Percentiles rank a stretch among this genome's conserved stretches.
Conservation (phyloP, 148 eudicot species). For the Silene conica region DNA sequence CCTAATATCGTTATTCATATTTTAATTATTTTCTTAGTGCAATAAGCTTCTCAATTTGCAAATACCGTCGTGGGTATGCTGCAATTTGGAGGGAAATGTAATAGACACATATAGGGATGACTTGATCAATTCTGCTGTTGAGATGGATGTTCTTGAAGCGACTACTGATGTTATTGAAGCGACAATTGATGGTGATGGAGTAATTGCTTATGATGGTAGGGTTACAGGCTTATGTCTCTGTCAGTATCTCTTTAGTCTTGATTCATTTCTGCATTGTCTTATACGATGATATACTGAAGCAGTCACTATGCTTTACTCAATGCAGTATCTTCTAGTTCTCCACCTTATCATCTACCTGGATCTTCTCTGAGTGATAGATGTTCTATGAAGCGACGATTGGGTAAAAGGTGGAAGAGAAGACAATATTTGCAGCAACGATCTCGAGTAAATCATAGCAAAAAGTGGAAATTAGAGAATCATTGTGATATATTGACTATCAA, state of each 20-base stretch:
- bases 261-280: background rate
- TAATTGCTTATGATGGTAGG: slow-evolving; percentile 40
- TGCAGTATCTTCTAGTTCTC: slow-evolving; percentile 45
- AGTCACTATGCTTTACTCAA: background rate
- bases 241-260: slow-evolving; percentile 6
- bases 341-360: slow-evolving; percentile 46
- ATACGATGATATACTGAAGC: background rate
- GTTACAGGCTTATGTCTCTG: background rate
- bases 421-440: slow-evolving; percentile 74
- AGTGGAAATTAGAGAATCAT: slow-evolving; percentile 53
- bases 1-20: slow-evolving; percentile 30
- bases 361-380: slow-evolving; percentile 50
- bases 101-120: slow-evolving; percentile 46
- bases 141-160: slow-evolving; percentile 84
- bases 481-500: slow-evolving; percentile 29
- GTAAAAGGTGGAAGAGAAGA: slow-evolving; percentile 73
- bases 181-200: slow-evolving; percentile 36
- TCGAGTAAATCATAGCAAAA: slow-evolving; percentile 64
- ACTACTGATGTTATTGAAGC: slow-evolving; percentile 58
- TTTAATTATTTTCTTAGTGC: slow-evolving; percentile 44
- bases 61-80: slow-evolving; percentile 80
- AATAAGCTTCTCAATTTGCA: slow-evolving; percentile 66
- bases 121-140: slow-evolving; percentile 48
- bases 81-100: slow-evolving; percentile 80
- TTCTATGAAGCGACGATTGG: slow-evolving; percentile 43